phyloP scores from a whole-genome alignment of 257 asterid genomes.

The Henckelia pumila region DNA sequence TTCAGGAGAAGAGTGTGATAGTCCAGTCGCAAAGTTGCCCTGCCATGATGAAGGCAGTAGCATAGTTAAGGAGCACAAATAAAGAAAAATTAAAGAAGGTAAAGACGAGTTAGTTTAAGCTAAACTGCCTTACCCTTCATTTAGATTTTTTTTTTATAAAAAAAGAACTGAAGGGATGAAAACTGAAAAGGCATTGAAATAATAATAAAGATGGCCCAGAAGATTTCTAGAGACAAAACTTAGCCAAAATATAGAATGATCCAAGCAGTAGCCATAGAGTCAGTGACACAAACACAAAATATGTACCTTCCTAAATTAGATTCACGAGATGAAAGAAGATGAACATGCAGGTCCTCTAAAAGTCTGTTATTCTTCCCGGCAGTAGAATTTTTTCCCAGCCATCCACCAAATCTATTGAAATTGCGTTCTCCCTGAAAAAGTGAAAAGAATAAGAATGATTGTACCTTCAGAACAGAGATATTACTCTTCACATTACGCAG shows the following conservation, averaged over 20 bases:
- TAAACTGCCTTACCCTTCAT: neutral
- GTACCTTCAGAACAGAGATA: neutral
- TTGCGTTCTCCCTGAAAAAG: constrained; percentile 84
- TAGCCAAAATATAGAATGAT: constrained; percentile 8
- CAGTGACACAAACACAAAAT: constrained; percentile 5
- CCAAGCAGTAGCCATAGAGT: neutral
- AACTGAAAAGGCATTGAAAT: constrained; percentile 9
- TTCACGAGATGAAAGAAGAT: constrained; percentile 86
- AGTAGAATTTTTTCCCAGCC: constrained; percentile 98
- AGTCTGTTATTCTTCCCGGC: constrained; percentile 81
- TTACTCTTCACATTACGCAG: constrained; percentile 2
- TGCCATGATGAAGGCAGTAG: constrained; percentile 30
- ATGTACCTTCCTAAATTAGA: constrained; percentile 78
- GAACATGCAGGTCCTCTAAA: constrained; percentile 89
- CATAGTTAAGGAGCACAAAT: constrained; percentile 16
- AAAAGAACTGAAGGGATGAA: constrained; percentile 1
- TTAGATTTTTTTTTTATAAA: no score
- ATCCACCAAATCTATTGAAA: constrained; percentile 94
- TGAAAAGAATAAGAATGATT: constrained; percentile 5
- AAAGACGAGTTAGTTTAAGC: neutral
- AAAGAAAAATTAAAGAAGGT: constrained; percentile 7
- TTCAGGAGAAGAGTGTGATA: constrained; percentile 62
- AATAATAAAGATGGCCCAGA: neutral
- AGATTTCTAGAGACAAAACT: neutral
- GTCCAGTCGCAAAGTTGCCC: constrained; percentile 81